Evolutionary conservation across 345 rosid genomes (phyloP).

Genomic region (Draba incana): DNA sequence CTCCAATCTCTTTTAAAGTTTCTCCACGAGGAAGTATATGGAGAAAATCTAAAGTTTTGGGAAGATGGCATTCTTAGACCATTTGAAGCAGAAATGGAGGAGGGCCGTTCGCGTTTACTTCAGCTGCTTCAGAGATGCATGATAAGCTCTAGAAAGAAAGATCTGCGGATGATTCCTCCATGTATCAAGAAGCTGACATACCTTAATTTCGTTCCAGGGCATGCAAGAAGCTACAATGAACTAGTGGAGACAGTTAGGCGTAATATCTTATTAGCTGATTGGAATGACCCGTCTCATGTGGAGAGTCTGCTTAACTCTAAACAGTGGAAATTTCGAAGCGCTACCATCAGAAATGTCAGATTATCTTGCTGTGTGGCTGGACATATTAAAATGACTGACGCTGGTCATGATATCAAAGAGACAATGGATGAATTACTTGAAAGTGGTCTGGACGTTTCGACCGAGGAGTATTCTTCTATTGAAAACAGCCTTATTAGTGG

Average conservation of each 20-base stretch:
- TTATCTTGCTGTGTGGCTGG: conserved; percentile 98
- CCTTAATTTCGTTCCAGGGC: conserved; percentile 75
- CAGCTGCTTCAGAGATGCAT: conserved; percentile 80
- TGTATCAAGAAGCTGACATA: conserved; percentile 81
- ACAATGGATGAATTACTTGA: conserved; percentile 82
- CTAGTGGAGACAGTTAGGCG: conserved; percentile 88
- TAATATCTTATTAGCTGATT: conserved; percentile 91
- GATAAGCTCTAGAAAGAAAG: conserved; percentile 94
- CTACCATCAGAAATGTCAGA: conserved; percentile 79
- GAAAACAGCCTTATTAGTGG: conserved; percentile 74
- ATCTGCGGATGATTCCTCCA: conserved; percentile 87
- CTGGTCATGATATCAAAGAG: conserved; percentile 92
- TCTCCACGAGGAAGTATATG: conserved; percentile 92
- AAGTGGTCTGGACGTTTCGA: conserved; percentile 60
- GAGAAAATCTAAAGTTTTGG: conserved; percentile 80
- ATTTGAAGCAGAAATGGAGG: conserved; percentile 91
- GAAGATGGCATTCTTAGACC: conserved; percentile 91
- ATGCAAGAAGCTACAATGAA: conserved; percentile 94
- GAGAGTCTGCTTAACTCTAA: conserved; percentile 95
- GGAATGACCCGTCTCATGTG: conserved; percentile 99
- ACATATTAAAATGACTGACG: conserved; percentile 80
- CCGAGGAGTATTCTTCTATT: conserved; percentile 70
- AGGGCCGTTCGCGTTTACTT: conserved; percentile 73
- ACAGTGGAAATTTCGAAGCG: conserved; percentile 89
- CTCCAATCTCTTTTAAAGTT: conserved; percentile 91